Conservation (phyloP, 2,329 filamentous ascomycete genomes). For the Passalora sequoiae region DNA sequence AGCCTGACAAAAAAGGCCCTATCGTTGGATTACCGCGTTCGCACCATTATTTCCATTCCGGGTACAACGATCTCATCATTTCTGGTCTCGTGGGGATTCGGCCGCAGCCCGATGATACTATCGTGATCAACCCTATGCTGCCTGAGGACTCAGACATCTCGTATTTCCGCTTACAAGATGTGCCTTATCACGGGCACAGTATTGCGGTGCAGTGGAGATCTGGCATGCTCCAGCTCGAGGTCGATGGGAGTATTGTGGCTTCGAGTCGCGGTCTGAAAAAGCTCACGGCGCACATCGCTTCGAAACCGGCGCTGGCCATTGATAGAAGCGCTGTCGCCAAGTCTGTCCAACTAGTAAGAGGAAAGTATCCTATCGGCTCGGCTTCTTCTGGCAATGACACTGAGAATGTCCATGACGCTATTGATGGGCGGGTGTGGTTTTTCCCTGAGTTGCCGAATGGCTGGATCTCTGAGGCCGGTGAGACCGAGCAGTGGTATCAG, state of each 20-base stretch:
- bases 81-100: slow-evolving; percentile 42
- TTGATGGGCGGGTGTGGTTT: slow-evolving; percentile 41
- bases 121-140: slow-evolving; percentile 40
- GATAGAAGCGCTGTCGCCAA: slow-evolving; percentile 31
- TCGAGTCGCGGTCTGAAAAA: slow-evolving; percentile 28
- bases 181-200: slow-evolving; percentile 41
- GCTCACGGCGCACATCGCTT: slow-evolving; percentile 25
- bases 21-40: slow-evolving; percentile 42
- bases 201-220: slow-evolving; percentile 42
- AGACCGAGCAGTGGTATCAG: slow-evolving; percentile 33
- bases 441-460: slow-evolving; percentile 38
- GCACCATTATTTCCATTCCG: slow-evolving; percentile 45
- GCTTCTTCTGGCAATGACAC: slow-evolving; percentile 29
- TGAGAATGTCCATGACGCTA: slow-evolving; percentile 33
- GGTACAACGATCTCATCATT: slow-evolving; percentile 40
- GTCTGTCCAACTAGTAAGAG: slow-evolving; percentile 34
- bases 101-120: slow-evolving; percentile 35
- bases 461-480: slow-evolving; percentile 33
- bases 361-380: slow-evolving; percentile 31
- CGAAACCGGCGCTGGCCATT: slow-evolving; percentile 26
- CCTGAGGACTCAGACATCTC: slow-evolving; percentile 30
- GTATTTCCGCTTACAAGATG: slow-evolving; percentile 41
- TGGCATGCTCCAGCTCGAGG: slow-evolving; percentile 33
- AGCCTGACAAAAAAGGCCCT: slow-evolving; percentile 39
- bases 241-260: slow-evolving; percentile 34